Conservation (phyloP, 768 basidiomycete species). For the Pleurotus tuber-regium region DNA sequence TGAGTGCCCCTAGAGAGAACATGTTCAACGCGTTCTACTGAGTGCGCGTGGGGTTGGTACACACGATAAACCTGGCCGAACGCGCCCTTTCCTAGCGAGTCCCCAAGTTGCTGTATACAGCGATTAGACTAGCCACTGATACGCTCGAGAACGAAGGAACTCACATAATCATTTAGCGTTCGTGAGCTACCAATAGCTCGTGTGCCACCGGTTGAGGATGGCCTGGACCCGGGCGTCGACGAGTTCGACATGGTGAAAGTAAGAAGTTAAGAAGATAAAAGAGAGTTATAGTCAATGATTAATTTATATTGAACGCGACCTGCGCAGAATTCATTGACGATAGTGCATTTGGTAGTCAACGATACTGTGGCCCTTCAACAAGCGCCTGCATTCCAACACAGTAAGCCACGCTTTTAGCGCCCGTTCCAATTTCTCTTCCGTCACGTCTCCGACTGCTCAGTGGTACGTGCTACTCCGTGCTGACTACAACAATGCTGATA, state of each 20-base stretch:
- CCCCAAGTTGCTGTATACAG: conserved; percentile 80
- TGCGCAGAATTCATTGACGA: conserved; percentile 9
- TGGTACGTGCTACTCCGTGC: too few relatives aligned
- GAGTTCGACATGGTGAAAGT: conserved; percentile 1
- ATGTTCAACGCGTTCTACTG: not conserved
- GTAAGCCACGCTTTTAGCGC: too few relatives aligned
- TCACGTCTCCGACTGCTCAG: too few relatives aligned
- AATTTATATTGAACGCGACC: not conserved
- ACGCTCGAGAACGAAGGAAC: not conserved
- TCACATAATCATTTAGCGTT: conserved; percentile 10
- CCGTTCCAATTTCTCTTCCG: too few relatives aligned
- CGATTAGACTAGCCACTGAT: too few relatives aligned
- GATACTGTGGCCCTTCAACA: too few relatives aligned
- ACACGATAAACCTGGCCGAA: conserved; percentile 96
- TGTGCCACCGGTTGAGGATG: conserved; percentile 8
- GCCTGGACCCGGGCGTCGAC: conserved; percentile 7
- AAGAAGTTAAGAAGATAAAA: conserved; percentile 2
- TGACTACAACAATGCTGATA: too few relatives aligned
- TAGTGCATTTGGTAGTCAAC: not conserved
- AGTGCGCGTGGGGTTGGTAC: conserved; percentile 36
- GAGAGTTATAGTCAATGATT: not conserved
- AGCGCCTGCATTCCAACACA: conserved; percentile 10
- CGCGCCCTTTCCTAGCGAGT: conserved; percentile 94
- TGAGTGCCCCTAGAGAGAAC: conserved; percentile 71
- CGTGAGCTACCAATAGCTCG: conserved; percentile 6